Base-by-base conservation (phyloP, 2,329 filamentous ascomycete species). In the Sclerotinia sclerotiorum region DNA sequence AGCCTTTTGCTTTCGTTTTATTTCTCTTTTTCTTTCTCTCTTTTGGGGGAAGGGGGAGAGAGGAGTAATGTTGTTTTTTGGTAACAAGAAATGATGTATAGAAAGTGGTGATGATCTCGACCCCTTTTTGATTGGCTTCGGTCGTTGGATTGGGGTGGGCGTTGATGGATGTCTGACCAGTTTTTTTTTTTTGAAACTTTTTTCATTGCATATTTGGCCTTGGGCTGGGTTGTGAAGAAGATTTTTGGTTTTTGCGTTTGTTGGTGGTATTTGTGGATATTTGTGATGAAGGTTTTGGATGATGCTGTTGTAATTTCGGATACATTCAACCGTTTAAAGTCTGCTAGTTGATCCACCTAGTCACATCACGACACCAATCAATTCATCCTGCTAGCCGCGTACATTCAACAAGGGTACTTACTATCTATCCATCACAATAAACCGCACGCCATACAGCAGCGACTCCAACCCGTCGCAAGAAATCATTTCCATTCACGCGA, bases 41-140 rank as follows among this genome's bases (percentile, higher is more conserved):
- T 32, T 32, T 32, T 32, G 29, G 6, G 29, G 29, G 29, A 6
- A 32, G 29, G 29, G 35, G 2, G 35, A 6, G 15, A n/a, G 19
- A 27, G 6, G 29, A 72, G 73, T 73, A 68, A 65, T 65, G 65
- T 72, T 65, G 48, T n/a, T 63, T 17, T 32, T 21, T 56, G 54
- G 54, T 1, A 6, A 56, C 54, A 35, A 29, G 17, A n/a, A 11
- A 7, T 29, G 46, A 27, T 89, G 88, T 91, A 91, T 88, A 94
- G 90, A 90, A 87, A 88, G 90, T 89, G 90, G 88, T 93, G 90
- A 95, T 95, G 93, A 96, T 95, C 92, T 95, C 90, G 84, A 89
- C 90, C 91, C 90, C 82, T 84, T 84, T 79, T 78, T 82, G 80
- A 82, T 85, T 86, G 88, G 87, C 87, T 89, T 93, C 83, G 90